Evolutionary conservation across 768 basidiomycete genomes (phyloP).

Genomic region (Suillus alpinus): DNA sequence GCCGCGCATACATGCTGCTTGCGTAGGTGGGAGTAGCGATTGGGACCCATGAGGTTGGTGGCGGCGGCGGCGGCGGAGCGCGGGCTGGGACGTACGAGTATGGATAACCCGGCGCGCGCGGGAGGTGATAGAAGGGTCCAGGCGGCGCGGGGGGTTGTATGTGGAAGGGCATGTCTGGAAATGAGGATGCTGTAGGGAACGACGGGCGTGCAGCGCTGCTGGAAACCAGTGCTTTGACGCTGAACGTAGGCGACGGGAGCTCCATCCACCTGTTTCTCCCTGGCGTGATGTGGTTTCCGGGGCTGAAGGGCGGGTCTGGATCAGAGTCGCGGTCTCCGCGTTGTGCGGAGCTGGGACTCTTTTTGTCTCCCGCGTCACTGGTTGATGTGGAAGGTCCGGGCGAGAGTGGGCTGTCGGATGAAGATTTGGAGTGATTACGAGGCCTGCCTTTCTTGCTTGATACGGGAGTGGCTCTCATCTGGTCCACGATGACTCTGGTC

Average conservation of each 20-base stretch:
- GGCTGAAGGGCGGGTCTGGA: no score
- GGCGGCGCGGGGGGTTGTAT: neutral
- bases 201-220: neutral
- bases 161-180: neutral
- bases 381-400: neutral
- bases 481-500: conserved; percentile 60
- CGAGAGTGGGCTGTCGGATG: neutral
- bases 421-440: conserved; percentile 15
- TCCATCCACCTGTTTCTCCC: neutral
- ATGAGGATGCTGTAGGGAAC: neutral
- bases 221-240: neutral
- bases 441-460: conserved; percentile 4
- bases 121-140: neutral
- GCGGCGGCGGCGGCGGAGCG: neutral
- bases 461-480: conserved; percentile 39
- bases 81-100: neutral
- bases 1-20: neutral
- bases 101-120: neutral
- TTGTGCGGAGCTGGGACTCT: neutral
- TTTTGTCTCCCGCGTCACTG: no score
- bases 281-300: neutral
- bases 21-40: neutral
- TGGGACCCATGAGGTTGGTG: neutral
- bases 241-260: neutral
- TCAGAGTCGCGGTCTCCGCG: neutral